Percentiles rank a stretch among this genome's conserved stretches.
These are phyloP conservation scores for Phytophthora meadii DNA, from an alignment of 352 stramenopile genomes.

Conservation along the genomic window DNA sequence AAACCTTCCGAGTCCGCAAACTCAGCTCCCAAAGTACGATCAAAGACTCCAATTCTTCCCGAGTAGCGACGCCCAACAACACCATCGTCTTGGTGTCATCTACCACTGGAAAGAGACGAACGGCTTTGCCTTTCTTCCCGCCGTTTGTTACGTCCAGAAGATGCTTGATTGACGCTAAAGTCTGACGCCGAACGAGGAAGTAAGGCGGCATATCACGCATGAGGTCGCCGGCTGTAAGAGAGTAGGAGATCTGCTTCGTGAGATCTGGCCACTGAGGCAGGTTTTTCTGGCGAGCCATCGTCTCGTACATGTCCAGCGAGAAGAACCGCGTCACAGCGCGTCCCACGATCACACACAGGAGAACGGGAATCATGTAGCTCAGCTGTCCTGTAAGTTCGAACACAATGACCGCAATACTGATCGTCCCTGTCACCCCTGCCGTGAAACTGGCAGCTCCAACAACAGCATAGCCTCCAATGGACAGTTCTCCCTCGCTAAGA, in stretches of 20 bases:
- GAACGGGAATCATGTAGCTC: slow-evolving; percentile 90
- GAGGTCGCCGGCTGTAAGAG: slow-evolving; percentile 70
- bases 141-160: slow-evolving; percentile 44
- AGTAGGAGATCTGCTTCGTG: slow-evolving; percentile 81
- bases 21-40: slow-evolving; percentile 67
- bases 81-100: slow-evolving; percentile 68
- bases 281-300: slow-evolving; percentile 79
- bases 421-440: slow-evolving; percentile 77
- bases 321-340: slow-evolving; percentile 72
- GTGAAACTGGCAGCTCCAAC: slow-evolving; percentile 85
- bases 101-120: slow-evolving; percentile 72
- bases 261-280: slow-evolving; percentile 84
- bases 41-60: slow-evolving; percentile 69
- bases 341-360: slow-evolving; percentile 81
- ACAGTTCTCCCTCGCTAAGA: slow-evolving; percentile 52
- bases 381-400: slow-evolving; percentile 91
- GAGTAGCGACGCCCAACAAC: slow-evolving; percentile 65
- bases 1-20: slow-evolving; percentile 28
- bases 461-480: slow-evolving; percentile 79
- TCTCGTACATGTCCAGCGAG: slow-evolving; percentile 88
- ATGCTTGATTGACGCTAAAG: slow-evolving; percentile 53
- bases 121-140: slow-evolving; percentile 37
- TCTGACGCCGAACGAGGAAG: slow-evolving; percentile 60
- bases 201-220: slow-evolving; percentile 63
- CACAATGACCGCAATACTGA: slow-evolving; percentile 86